Evolutionary conservation across 1,139 yeast genomes (phyloP), one percentile per base, ranked within the genome.

Genomic region (Scheffersomyces lignicola): DNA sequence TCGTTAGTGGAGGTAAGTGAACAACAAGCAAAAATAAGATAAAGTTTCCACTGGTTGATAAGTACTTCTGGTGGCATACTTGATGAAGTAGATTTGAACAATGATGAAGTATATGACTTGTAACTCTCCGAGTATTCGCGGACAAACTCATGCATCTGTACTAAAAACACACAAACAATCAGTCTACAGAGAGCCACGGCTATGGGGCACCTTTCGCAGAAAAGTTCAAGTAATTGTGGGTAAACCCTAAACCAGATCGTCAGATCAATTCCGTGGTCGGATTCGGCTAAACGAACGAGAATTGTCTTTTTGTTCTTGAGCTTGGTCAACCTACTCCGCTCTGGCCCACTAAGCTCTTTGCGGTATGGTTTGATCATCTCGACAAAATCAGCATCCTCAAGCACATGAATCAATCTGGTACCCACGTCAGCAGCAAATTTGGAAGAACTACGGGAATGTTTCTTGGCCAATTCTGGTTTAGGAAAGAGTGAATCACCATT

Each of bases 101-200:
- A 42, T 2, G 75, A 67, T 1, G 69, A 61, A 15, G 65, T 67
- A 42, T 60, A 70, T 47, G 51, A 69, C 58, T 52, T 65, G 24
- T 65, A 62, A 23, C 73, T 73, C 13, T 78, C 80, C 1, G 89
- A 77, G 35, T 80, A 75, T 11, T 78, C 80, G 25, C 80, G 68
- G 7, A 90, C 76, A 12, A 79, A 76, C 48, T 88, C 96, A 55
- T 90, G 95, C 74, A 92, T 79, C 49, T 88, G 96, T 5, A 90
- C 95, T 42, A 94, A 61, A 34, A 97, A 62, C 9, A 86, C 84
- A 59, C 97, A 90, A 10, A 94, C 94, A 43, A 86, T 82, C n/a
- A 95, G 84, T 11, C 99, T 78, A 46, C 96, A 88, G 42, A 92
- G 69, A 0, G 97, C 98, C 53, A 92, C 89, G 0, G 96, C 94